Conservation (phyloP, 805 yeast species). For the Ogataea glucozyma region DNA sequence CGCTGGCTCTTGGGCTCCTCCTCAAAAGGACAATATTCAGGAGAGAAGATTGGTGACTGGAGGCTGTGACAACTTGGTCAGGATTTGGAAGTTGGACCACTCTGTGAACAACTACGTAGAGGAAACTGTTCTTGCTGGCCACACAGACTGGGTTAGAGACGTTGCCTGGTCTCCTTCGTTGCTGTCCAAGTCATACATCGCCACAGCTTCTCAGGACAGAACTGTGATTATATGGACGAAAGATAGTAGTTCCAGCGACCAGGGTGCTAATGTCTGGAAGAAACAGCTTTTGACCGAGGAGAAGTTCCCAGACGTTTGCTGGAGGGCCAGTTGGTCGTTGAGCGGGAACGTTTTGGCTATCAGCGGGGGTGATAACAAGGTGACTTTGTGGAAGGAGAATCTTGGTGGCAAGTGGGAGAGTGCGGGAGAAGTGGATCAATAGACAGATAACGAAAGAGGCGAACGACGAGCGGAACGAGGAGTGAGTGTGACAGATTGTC, state of each 20-base stretch:
- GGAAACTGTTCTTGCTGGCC: slow-evolving; percentile 83
- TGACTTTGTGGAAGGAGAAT: slow-evolving; percentile 95
- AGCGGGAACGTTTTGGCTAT: slow-evolving; percentile 95
- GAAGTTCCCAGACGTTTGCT: slow-evolving; percentile 92
- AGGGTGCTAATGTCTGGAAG: slow-evolving; percentile 73
- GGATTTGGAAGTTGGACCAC: slow-evolving; percentile 78
- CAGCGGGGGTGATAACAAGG: slow-evolving; percentile 94
- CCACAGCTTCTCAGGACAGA: slow-evolving; percentile 95
- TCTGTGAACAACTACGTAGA: slow-evolving; percentile 57
- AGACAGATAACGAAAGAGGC: slow-evolving; percentile 19
- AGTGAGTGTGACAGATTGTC: not conserved
- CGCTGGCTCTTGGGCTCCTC: slow-evolving; percentile 93
- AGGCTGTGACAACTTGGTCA: slow-evolving; percentile 92
- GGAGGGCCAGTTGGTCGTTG: slow-evolving; percentile 98
- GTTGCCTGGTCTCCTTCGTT: slow-evolving; percentile 97
- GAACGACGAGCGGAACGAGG: not conserved
- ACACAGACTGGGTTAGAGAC: slow-evolving; percentile 98
- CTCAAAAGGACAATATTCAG: slow-evolving; percentile 39
- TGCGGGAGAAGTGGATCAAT: slow-evolving; percentile 95
- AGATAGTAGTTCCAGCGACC: slow-evolving; percentile 30
- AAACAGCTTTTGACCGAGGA: slow-evolving; percentile 72
- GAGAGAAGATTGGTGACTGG: slow-evolving; percentile 85
- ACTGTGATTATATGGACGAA: slow-evolving; percentile 95
- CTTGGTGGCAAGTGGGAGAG: slow-evolving; percentile 93
- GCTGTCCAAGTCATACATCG: slow-evolving; percentile 83